A percentile compares a stretch with the other conserved stretches of the same genome.
Evolutionary conservation across 192 early-diverging fungal species (phyloP).

Genomic region (Radiomyces spectabilis): DNA sequence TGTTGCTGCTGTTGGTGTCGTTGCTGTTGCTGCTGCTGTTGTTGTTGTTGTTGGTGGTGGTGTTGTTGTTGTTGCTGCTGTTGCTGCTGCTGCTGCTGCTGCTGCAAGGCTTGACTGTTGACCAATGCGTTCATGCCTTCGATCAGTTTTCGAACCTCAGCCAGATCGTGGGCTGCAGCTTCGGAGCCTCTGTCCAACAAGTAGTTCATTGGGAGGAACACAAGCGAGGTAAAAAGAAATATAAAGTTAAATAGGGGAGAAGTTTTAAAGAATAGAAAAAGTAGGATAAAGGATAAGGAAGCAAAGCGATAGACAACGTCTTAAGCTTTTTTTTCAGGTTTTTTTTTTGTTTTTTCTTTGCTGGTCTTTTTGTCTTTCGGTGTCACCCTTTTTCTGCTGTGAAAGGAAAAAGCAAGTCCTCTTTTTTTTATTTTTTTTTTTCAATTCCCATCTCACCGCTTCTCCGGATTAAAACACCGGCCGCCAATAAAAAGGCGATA

Average conservation of each 20-base stretch:
- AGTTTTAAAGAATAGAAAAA: not conserved
- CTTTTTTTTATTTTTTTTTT: too few relatives aligned
- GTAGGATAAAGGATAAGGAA: not conserved
- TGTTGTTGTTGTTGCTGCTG: not conserved
- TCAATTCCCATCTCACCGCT: too few relatives aligned
- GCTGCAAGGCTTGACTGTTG: conserved; percentile 14
- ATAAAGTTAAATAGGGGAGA: not conserved
- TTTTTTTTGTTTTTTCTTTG: too few relatives aligned
- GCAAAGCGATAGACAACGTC: too few relatives aligned
- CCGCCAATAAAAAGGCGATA: too few relatives aligned
- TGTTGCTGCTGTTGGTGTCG: not conserved
- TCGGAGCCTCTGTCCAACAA: conserved; percentile 14
- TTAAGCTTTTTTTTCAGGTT: too few relatives aligned
- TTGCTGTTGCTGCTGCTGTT: not conserved
- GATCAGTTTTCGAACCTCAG: conserved; percentile 29
- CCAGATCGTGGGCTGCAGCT: conserved; percentile 23
- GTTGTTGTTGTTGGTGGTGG: conserved; percentile 4
- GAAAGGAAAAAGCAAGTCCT: too few relatives aligned
- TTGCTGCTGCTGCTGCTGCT: conserved; percentile 14
- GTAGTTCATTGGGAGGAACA: conserved; percentile 7
- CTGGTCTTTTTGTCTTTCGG: too few relatives aligned
- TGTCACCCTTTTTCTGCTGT: too few relatives aligned
- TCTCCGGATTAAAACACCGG: too few relatives aligned
- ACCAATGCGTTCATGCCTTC: conserved; percentile 29
- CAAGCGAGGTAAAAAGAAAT: not conserved